Percentiles rank a stretch among this genome's conserved stretches.
Conservation (phyloP, 2,329 filamentous ascomycete species). For the Monosporascus sp. region DNA sequence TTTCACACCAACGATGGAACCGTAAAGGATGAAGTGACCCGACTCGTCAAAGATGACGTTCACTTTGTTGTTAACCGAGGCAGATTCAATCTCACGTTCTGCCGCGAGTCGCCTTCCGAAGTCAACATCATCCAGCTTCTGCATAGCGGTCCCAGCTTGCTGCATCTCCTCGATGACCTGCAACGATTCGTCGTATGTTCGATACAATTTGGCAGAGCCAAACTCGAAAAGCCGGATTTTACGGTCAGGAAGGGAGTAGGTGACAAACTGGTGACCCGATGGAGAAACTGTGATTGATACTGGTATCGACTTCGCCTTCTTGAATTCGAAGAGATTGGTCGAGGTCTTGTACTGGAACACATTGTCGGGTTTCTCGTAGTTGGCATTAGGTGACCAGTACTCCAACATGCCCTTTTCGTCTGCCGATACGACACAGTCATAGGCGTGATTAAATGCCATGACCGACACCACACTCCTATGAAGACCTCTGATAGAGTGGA, state of each 20-base stretch:
- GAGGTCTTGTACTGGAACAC: slow-evolving; percentile 92
- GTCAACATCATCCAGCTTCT: slow-evolving; percentile 83
- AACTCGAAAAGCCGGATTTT: slow-evolving; percentile 95
- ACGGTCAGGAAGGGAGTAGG: slow-evolving; percentile 87
- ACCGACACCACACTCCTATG: slow-evolving; percentile 76
- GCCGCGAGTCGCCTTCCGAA: slow-evolving; percentile 84
- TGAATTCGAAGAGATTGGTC: slow-evolving; percentile 94
- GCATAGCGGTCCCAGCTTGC: slow-evolving; percentile 76
- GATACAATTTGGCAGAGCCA: slow-evolving; percentile 75
- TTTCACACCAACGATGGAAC: slow-evolving; percentile 86
- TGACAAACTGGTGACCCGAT: slow-evolving; percentile 77
- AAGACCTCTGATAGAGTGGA: slow-evolving; percentile 74
- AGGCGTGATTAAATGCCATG: slow-evolving; percentile 84
- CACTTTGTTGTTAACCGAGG: slow-evolving; percentile 60
- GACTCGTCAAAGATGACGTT: slow-evolving; percentile 96
- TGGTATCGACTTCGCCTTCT: slow-evolving; percentile 84
- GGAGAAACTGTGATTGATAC: slow-evolving; percentile 81
- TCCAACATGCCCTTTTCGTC: slow-evolving; percentile 93
- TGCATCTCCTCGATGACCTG: slow-evolving; percentile 90
- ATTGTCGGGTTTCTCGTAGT: slow-evolving; percentile 83
- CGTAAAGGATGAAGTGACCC: slow-evolving; percentile 90
- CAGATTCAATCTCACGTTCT: slow-evolving; percentile 78
- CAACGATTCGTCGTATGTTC: slow-evolving; percentile 93
- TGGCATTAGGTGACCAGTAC: slow-evolving; percentile 81
- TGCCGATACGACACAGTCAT: slow-evolving; percentile 84